phyloP scores from a whole-genome alignment of 176 grass and related monocot species.

The maize (Zea mays) region Zm-B73-REFERENCE-NAM-5.0 NC_050097.1:180296501-180297000 shows the following conservation, averaged over 20 bases:
- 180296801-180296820: conserved; percentile 37
- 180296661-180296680: conserved; percentile 14
- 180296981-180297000: conserved; percentile 36
- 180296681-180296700: conserved; percentile 11
- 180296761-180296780: conserved; percentile 39
- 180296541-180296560: background rate
- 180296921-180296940: conserved; percentile 24
- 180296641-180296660: background rate
- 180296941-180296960: conserved; percentile 25
- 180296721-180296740: conserved; percentile 35
- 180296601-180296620: background rate
- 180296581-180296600: background rate
- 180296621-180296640: background rate
- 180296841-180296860: conserved; percentile 13
- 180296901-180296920: conserved; percentile 29
- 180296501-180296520: background rate
- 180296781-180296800: conserved; percentile 36
- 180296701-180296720: conserved; percentile 3
- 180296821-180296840: conserved; percentile 25
- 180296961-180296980: conserved; percentile 18
- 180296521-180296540: background rate
- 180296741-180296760: conserved; percentile 39
- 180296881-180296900: conserved; percentile 27
- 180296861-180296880: conserved; percentile 25
- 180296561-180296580: background rate